These are phyloP conservation scores for Sporisorium graminicola DNA, from an alignment of 1,284 basidiomycete species.

Conservation along the genomic window DNA sequence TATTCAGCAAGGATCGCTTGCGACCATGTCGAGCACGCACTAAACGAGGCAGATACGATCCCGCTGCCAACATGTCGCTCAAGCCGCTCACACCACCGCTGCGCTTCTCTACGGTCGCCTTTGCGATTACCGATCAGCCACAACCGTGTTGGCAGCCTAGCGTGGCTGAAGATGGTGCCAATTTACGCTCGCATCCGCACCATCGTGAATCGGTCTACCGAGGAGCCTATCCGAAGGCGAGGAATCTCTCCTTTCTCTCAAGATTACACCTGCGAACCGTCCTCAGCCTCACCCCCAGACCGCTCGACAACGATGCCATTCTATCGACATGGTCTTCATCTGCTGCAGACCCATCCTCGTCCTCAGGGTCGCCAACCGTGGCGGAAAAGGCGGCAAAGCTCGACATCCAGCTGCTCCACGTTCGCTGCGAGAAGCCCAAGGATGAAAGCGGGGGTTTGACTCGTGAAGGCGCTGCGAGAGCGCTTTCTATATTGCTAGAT, in stretches of 20 bases:
- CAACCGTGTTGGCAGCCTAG: conserved; percentile 1
- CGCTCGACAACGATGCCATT: conserved; percentile 53
- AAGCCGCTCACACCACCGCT: conserved; percentile 60
- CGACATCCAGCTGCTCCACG: conserved; percentile 54
- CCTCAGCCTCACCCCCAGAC: conserved; percentile 65
- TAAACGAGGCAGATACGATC: neutral
- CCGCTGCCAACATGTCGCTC: conserved; percentile 30
- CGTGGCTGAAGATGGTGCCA: neutral
- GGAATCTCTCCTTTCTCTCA: conserved; percentile 64
- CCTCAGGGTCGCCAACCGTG: neutral
- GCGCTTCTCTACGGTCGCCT: conserved; percentile 60
- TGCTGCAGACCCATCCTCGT: conserved; percentile 4
- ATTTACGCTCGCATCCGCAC: conserved; percentile 32
- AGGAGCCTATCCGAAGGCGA: conserved; percentile 65
- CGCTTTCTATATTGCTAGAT: conserved; percentile 58
- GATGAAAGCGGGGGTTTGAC: conserved; percentile 65
- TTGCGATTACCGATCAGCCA: conserved; percentile 24
- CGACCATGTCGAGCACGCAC: conserved; percentile 3
- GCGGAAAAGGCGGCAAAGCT: conserved; percentile 8
- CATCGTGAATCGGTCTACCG: conserved; percentile 60
- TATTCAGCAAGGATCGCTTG: neutral
- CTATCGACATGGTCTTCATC: conserved; percentile 54
- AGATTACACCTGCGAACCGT: conserved; percentile 62
- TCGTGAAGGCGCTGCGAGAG: conserved; percentile 58
- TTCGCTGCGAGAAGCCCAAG: conserved; percentile 66